Conservation (phyloP, 176 grass and related monocot species). For the Oryza glumipatula region DNA sequence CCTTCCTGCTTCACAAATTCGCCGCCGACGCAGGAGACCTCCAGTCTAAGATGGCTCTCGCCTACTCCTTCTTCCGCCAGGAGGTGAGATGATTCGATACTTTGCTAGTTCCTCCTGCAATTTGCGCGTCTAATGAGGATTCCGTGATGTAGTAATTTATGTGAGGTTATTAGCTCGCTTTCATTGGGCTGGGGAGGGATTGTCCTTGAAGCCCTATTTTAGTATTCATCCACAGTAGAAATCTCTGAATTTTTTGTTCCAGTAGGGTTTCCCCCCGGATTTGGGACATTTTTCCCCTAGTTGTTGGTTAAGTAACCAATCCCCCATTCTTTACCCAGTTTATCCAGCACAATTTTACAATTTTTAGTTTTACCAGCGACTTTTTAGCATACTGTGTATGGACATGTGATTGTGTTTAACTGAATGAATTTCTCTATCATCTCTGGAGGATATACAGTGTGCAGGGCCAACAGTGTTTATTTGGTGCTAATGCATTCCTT, state of each 20-base stretch:
- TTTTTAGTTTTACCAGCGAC: background rate
- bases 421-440: background rate
- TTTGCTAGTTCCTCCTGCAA: background rate
- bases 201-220: background rate
- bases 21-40: slow-evolving; percentile 80
- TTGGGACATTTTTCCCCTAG: background rate
- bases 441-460: background rate
- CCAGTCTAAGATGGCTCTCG: slow-evolving; percentile 96
- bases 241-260: background rate
- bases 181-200: background rate
- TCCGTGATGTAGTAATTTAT: background rate
- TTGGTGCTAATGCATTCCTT: background rate
- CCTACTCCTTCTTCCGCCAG: slow-evolving; percentile 87
- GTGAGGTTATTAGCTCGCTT: slow-evolving; percentile 1
- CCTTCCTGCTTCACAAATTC: slow-evolving; percentile 90
- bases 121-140: background rate
- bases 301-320: background rate
- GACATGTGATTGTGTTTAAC: background rate
- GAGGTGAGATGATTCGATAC: slow-evolving; percentile 55
- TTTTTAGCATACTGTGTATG: background rate
- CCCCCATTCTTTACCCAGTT: background rate
- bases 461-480: background rate
- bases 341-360: background rate
- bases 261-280: background rate
- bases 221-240: background rate